These are phyloP conservation scores for Phaeosphaeria sp. DNA, from an alignment of 2,329 filamentous ascomycete species.

Conservation along the genomic window DNA sequence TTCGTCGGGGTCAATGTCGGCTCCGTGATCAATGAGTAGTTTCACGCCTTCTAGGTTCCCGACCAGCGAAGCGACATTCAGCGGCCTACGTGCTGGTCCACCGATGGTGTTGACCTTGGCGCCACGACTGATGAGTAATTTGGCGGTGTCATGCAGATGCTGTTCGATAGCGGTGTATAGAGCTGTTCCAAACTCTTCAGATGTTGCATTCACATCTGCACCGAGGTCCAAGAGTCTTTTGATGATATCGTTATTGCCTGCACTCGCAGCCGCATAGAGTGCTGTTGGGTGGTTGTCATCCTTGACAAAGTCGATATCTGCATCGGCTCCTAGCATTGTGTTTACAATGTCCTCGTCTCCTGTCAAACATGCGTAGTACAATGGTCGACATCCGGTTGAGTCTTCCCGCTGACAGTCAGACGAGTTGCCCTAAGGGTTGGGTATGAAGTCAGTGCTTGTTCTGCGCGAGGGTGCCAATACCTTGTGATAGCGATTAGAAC, in stretches of 20 bases:
- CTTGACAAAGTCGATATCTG: conserved; percentile 18
- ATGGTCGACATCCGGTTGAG: conserved; percentile 25
- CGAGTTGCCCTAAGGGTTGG: too few relatives aligned
- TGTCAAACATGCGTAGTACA: conserved; percentile 25
- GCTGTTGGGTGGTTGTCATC: conserved; percentile 14
- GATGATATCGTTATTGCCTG: conserved; percentile 19
- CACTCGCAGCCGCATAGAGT: conserved; percentile 20
- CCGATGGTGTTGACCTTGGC: conserved; percentile 23
- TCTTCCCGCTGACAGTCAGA: conserved; percentile 14
- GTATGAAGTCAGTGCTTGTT: too few relatives aligned
- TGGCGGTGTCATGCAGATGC: conserved; percentile 11
- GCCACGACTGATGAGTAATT: conserved; percentile 17
- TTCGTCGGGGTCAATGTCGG: conserved; percentile 26
- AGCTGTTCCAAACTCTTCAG: conserved; percentile 16
- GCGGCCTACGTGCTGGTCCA: conserved; percentile 12
- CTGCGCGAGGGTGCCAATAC: too few relatives aligned
- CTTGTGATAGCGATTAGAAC: too few relatives aligned
- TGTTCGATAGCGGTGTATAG: conserved; percentile 23
- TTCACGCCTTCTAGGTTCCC: conserved; percentile 23
- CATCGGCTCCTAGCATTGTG: conserved; percentile 18
- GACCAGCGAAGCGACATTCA: conserved; percentile 27
- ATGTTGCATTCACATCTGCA: conserved; percentile 18
- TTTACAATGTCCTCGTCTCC: conserved; percentile 25
- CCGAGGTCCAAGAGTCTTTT: conserved; percentile 21
- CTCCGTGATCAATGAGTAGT: conserved; percentile 21